Percentiles rank a stretch among this genome's conserved stretches.
Evolutionary conservation across 2,329 filamentous ascomycete genomes (phyloP).

Genomic region (Tolypocladium endophyticum): DNA sequence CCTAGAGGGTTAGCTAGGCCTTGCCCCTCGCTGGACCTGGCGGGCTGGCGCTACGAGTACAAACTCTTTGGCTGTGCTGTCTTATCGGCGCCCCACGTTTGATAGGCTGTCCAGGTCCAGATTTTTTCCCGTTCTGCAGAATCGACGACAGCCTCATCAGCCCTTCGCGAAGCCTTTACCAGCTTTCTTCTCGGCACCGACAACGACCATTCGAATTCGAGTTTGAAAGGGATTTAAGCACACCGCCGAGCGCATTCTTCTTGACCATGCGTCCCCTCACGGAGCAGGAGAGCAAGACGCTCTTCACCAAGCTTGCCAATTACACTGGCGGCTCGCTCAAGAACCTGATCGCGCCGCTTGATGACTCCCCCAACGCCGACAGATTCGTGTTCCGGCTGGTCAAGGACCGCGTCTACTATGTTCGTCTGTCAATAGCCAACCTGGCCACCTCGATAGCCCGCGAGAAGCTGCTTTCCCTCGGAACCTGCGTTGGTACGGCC

Average conservation of each 20-base stretch:
- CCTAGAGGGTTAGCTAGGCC: not conserved
- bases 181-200: not conserved
- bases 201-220: not conserved
- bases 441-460: conserved; percentile 77
- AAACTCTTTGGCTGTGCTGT: not conserved
- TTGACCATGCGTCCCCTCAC: conserved; percentile 71
- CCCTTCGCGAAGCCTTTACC: not conserved
- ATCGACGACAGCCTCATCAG: not conserved
- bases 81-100: not conserved
- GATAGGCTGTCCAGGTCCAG: not conserved
- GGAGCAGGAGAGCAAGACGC: conserved; percentile 65
- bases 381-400: conserved; percentile 81
- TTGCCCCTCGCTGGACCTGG: not conserved
- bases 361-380: conserved; percentile 57
- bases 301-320: conserved; percentile 87
- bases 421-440: conserved; percentile 81
- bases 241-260: not conserved
- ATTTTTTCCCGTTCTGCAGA: not conserved
- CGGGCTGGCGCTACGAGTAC: not conserved
- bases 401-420: conserved; percentile 81
- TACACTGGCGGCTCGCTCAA: conserved; percentile 85
- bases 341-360: conserved; percentile 66
- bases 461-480: conserved; percentile 74
- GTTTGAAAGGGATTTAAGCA: not conserved
- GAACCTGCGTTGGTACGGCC: conserved; percentile 61